These are phyloP conservation scores for Phialophora tarda DNA, from an alignment of 2,329 filamentous ascomycete genomes.

Conservation along the genomic window DNA sequence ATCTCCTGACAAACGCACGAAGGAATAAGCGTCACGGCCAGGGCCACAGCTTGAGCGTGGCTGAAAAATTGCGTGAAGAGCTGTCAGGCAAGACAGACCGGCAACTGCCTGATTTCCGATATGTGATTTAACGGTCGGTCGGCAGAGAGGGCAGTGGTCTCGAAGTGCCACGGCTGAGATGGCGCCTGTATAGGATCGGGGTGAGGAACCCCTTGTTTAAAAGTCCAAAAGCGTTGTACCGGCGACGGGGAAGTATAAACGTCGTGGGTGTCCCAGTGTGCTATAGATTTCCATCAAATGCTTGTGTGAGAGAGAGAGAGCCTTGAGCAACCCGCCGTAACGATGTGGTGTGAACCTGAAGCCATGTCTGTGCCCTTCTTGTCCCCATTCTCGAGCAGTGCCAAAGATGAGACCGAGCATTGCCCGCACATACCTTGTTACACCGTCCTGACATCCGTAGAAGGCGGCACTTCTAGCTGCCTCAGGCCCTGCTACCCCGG, in stretches of 20 bases:
- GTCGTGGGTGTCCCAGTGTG: background rate
- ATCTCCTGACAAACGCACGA: constrained; percentile 43
- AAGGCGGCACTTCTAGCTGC: background rate
- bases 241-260: background rate
- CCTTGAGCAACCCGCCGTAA: too few relatives aligned
- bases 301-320: background rate
- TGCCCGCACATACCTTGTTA: background rate
- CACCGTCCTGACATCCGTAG: background rate
- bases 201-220: background rate
- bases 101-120: constrained; percentile 46
- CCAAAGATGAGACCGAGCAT: background rate
- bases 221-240: background rate
- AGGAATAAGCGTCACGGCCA: constrained; percentile 42
- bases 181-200: background rate
- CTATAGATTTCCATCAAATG: background rate
- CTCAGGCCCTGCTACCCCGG: background rate
- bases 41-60: constrained; percentile 39
- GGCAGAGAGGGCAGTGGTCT: background rate
- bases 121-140: constrained; percentile 40
- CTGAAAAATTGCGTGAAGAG: constrained; percentile 43
- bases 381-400: background rate
- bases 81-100: constrained; percentile 46
- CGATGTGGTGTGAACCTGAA: too few relatives aligned
- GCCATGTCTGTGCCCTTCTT: background rate
- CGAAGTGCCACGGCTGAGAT: background rate